Percentiles rank a stretch among this genome's conserved stretches.
Conservation (phyloP, 352 stramenopile genomes). For the Aphanomyces euteiches region DNA sequence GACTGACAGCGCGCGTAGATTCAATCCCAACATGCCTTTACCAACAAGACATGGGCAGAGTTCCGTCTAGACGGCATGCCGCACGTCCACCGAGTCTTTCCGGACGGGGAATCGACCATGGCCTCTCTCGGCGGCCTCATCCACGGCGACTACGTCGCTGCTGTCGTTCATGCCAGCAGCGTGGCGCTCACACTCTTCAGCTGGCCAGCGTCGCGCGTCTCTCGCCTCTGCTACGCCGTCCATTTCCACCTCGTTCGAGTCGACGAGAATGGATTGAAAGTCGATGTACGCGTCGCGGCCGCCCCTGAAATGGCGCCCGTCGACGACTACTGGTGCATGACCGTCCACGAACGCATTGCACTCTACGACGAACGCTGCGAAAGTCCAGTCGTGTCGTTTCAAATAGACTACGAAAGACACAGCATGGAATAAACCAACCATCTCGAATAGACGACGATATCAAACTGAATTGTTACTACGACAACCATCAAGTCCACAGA, state of each 20-base stretch:
- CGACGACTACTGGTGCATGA: conserved; percentile 25
- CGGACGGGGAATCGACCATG: conserved; percentile 29
- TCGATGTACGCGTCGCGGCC: neutral
- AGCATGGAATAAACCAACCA: no score
- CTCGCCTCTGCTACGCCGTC: neutral
- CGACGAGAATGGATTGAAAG: neutral
- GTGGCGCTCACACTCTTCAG: conserved; percentile 7
- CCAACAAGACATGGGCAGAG: conserved; percentile 13
- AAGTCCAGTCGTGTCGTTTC: no score
- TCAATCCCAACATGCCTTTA: neutral
- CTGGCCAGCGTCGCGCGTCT: neutral
- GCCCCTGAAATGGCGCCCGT: neutral
- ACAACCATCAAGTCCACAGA: no score
- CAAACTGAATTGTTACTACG: no score
- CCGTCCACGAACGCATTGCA: conserved; percentile 8
- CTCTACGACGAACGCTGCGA: neutral
- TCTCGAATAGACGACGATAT: no score
- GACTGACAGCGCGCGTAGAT: conserved; percentile 1
- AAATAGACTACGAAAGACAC: no score
- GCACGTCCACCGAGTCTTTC: conserved; percentile 22
- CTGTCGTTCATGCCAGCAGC: neutral
- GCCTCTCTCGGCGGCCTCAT: neutral
- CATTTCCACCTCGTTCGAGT: conserved; percentile 1
- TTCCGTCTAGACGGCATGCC: conserved; percentile 13
- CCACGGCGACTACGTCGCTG: conserved; percentile 23